Conservation (phyloP, 352 stramenopile genomes). For the Phytophthora meadii region DNA sequence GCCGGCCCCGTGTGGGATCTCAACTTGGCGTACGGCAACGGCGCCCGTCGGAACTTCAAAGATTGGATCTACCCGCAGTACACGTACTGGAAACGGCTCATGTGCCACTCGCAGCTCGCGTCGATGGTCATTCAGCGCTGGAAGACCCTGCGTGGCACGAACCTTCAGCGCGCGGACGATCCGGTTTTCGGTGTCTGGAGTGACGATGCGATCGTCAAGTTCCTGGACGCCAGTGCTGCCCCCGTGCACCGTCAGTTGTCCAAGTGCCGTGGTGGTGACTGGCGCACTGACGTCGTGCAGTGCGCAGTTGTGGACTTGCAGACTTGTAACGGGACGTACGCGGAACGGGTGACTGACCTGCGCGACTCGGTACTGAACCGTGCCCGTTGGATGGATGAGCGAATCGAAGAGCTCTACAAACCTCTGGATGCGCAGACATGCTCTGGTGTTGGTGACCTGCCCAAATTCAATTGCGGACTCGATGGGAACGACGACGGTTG, state of each 20-base stretch:
- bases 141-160: conserved; percentile 59
- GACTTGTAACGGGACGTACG: conserved; percentile 69
- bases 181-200: conserved; percentile 52
- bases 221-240: conserved; percentile 55
- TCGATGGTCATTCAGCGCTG: conserved; percentile 79
- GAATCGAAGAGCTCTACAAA: conserved; percentile 77
- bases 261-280: conserved; percentile 59
- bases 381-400: conserved; percentile 76
- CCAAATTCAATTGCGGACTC: conserved; percentile 72
- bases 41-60: conserved; percentile 56
- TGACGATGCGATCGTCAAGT: conserved; percentile 54
- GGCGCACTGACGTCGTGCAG: conserved; percentile 57
- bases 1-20: conserved; percentile 82
- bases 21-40: conserved; percentile 82
- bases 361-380: conserved; percentile 54
- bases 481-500: conserved; percentile 71
- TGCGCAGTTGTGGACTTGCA: conserved; percentile 63
- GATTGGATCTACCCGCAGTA: conserved; percentile 82
- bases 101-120: conserved; percentile 82
- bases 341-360: conserved; percentile 53
- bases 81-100: conserved; percentile 82
- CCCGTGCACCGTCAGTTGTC: conserved; percentile 57
- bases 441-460: conserved; percentile 65
- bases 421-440: conserved; percentile 58
- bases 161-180: conserved; percentile 15